phyloP scores from a whole-genome alignment of 441 rosid species.

The Pelargonium myrrhifolium region DNA sequence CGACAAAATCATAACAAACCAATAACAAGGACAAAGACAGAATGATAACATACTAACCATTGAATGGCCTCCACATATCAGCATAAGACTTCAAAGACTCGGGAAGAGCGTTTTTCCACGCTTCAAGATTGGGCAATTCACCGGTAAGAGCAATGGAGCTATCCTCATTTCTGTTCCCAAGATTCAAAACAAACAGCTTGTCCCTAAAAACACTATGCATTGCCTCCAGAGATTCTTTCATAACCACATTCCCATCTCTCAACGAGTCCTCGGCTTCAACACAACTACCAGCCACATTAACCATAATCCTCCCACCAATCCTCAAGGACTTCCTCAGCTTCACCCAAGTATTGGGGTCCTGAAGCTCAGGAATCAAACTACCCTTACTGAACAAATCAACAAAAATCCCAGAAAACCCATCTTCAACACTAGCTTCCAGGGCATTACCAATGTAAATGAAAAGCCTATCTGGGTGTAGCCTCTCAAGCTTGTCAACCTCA shows the following conservation, averaged over 20 bases:
- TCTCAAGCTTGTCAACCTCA: conserved; percentile 59
- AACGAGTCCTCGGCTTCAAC: conserved; percentile 66
- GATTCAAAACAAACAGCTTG: conserved; percentile 41
- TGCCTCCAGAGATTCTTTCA: conserved; percentile 61
- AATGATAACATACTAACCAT: conserved; percentile 12
- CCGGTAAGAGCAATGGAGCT: conserved; percentile 68
- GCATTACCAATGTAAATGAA: conserved; percentile 63
- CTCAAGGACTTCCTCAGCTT: conserved; percentile 44
- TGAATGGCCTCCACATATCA: conserved; percentile 55
- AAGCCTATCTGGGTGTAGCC: conserved; percentile 42
- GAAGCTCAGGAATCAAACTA: conserved; percentile 67
- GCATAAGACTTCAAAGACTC: conserved; percentile 45
- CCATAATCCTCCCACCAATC: conserved; percentile 69
- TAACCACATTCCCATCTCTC: conserved; percentile 58
- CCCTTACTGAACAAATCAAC: conserved; percentile 76
- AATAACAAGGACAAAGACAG: background rate
- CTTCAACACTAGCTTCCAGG: conserved; percentile 37
- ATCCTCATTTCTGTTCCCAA: conserved; percentile 51
- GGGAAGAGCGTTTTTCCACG: conserved; percentile 50
- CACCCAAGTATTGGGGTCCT: conserved; percentile 68
- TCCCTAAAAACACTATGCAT: conserved; percentile 53
- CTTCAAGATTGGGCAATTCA: conserved; percentile 47
- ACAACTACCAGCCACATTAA: conserved; percentile 80
- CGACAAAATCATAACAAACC: background rate
- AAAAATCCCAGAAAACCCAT: conserved; percentile 62